These are phyloP conservation scores for Hypericum perforatum DNA, from an alignment of 345 rosid genomes.

Conservation along the genomic window DNA sequence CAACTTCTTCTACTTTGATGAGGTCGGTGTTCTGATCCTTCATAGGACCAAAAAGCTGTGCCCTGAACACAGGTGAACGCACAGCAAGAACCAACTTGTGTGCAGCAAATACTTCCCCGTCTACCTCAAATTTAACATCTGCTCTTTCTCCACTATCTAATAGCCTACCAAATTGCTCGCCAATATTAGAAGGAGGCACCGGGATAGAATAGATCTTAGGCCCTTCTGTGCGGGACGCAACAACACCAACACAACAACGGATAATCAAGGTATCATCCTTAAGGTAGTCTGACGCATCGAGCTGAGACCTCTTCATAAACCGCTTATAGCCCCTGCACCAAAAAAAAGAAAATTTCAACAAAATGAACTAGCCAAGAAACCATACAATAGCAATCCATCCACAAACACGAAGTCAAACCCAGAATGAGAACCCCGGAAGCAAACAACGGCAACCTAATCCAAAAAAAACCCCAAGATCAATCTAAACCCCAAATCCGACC, in stretches of 20 bases:
- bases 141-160: conserved; percentile 46
- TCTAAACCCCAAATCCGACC: too few relatives aligned
- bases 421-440: too few relatives aligned
- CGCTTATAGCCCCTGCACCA: conserved; percentile 6
- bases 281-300: conserved; percentile 4
- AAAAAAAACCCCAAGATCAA: too few relatives aligned
- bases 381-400: too few relatives aligned
- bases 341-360: background rate
- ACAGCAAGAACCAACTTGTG: conserved; percentile 68
- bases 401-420: too few relatives aligned
- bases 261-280: background rate
- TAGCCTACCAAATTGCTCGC: conserved; percentile 47
- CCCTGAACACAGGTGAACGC: conserved; percentile 73
- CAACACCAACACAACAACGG: conserved; percentile 29
- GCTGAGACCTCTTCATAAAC: background rate
- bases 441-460: too few relatives aligned
- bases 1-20: conserved; percentile 52
- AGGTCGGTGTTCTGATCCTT: conserved; percentile 38
- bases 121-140: conserved; percentile 52
- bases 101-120: conserved; percentile 53
- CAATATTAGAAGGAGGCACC: conserved; percentile 50
- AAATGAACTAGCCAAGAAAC: background rate
- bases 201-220: conserved; percentile 51
- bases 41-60: conserved; percentile 72
- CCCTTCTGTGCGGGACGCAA: conserved; percentile 59